Evolutionary conservation across 164 flowering plant species (phyloP), one percentile per base, ranked within the genome.

Genomic region (Santalum album): DNA sequence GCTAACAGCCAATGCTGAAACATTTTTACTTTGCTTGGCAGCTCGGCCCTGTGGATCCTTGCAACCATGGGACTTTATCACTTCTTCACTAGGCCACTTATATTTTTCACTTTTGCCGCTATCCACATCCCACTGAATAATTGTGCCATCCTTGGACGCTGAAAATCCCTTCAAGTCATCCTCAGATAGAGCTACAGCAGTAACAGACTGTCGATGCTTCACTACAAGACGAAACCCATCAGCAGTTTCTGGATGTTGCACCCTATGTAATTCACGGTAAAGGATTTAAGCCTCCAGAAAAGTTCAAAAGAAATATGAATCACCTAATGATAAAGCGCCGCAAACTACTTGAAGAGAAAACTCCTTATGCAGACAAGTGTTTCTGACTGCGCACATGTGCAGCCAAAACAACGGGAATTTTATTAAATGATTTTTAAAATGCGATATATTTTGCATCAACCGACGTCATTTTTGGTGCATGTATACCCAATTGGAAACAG

Each of bases 121-220:
- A 2, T 76, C 77, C 19, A 94, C 81, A 70, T 94, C 97, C 97
- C 99, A 94, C 6, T 86, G 85, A 48, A 76, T 7, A 58, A 94
- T 86, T 15, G 65, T 71, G 19, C 99, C 99, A 81, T 87, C 96
- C 66, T 94, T 94, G 23, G 99, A 87, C 53, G 96, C 90, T 35
- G 99, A 90, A 74, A 80, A 87, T 10, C 97, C 99, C 58, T 60
- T 79, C 18, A 40, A 40, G 50, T 85, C 97, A 73, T 90, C 97
- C 27, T 86, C 90, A 34, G 88, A 64, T 48, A 94, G 72, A 57
- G 81, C 81, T 26, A 94, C 78, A 44, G 97, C 83, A 54, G 96
- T 90, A 17, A 87, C 97, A 60, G 95, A 51, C 45, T 83, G 86
- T 15, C 79, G 59, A 32, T 94, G 99, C 69, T 75, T 94, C 62